These are phyloP conservation scores for Grammothele lineata DNA, from an alignment of 768 basidiomycete species.

Conservation along the genomic window DNA sequence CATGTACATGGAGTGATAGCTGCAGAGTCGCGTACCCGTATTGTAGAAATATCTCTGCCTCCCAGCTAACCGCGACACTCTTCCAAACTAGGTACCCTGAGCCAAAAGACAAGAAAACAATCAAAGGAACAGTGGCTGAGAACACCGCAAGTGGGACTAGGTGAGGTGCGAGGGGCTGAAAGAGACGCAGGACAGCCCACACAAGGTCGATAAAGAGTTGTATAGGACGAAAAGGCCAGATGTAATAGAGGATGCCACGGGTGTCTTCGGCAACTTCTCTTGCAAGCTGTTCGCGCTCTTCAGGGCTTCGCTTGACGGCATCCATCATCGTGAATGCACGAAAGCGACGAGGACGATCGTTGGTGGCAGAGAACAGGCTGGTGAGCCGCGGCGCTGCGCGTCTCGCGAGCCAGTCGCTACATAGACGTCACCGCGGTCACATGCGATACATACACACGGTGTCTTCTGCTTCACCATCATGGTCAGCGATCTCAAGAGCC, in stretches of 20 bases:
- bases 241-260: slow-evolving; percentile 14
- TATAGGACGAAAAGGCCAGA: slow-evolving; percentile 22
- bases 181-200: slow-evolving; percentile 26
- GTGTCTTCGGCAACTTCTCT: slow-evolving; percentile 13
- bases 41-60: slow-evolving; percentile 63
- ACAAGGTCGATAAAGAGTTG: slow-evolving; percentile 21
- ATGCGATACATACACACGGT: slow-evolving; percentile 9
- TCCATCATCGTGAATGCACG: slow-evolving; percentile 7
- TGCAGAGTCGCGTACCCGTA: slow-evolving; percentile 58
- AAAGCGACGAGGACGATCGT: too few relatives aligned
- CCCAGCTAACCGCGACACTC: slow-evolving; percentile 67
- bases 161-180: slow-evolving; percentile 55
- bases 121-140: slow-evolving; percentile 55
- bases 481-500: slow-evolving; percentile 23
- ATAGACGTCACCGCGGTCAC: too few relatives aligned
- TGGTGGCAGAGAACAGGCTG: too few relatives aligned
- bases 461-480: slow-evolving; percentile 13
- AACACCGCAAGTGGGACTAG: slow-evolving; percentile 65
- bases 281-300: slow-evolving; percentile 13
- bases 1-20: neutral
- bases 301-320: neutral
- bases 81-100: slow-evolving; percentile 77
- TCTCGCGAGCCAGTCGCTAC: too few relatives aligned
- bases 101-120: slow-evolving; percentile 54
- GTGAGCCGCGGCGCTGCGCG: too few relatives aligned